phyloP scores from a whole-genome alignment of 352 stramenopile genomes.

The Stramenopiles sp. region DNA sequence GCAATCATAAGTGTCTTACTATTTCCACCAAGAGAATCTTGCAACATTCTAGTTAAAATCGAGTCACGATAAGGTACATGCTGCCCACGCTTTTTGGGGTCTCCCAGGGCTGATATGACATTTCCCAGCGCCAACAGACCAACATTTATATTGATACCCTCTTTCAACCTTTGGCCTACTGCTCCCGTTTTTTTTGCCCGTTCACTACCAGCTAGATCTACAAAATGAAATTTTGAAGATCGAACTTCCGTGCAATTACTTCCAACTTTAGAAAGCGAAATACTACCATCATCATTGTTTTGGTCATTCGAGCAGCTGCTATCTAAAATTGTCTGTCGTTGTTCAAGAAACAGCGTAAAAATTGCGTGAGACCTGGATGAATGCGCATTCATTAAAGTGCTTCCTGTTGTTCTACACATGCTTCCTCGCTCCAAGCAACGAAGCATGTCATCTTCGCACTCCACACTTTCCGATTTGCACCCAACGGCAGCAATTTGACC shows the following conservation, averaged over 20 bases:
- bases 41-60: conserved; percentile 63
- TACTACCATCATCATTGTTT: neutral
- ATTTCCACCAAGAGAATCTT: conserved; percentile 64
- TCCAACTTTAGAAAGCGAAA: neutral
- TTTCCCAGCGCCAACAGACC: conserved; percentile 79
- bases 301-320: conserved; percentile 21
- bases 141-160: conserved; percentile 87
- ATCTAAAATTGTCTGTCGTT: conserved; percentile 27
- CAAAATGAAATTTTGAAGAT: conserved; percentile 64
- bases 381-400: conserved; percentile 67
- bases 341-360: conserved; percentile 59
- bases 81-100: conserved; percentile 54
- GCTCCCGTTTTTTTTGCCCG: conserved; percentile 72
- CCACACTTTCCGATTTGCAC: conserved; percentile 49
- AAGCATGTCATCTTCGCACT: conserved; percentile 51
- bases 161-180: conserved; percentile 60
- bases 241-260: neutral
- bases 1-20: conserved; percentile 71
- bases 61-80: conserved; percentile 70
- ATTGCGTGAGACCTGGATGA: conserved; percentile 67
- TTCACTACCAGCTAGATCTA: conserved; percentile 84
- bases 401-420: conserved; percentile 48
- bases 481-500: conserved; percentile 50
- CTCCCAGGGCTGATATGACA: conserved; percentile 74
- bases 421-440: conserved; percentile 49